Evolutionary conservation across 441 rosid genomes (phyloP).

Genomic region (Croton setiger): DNA sequence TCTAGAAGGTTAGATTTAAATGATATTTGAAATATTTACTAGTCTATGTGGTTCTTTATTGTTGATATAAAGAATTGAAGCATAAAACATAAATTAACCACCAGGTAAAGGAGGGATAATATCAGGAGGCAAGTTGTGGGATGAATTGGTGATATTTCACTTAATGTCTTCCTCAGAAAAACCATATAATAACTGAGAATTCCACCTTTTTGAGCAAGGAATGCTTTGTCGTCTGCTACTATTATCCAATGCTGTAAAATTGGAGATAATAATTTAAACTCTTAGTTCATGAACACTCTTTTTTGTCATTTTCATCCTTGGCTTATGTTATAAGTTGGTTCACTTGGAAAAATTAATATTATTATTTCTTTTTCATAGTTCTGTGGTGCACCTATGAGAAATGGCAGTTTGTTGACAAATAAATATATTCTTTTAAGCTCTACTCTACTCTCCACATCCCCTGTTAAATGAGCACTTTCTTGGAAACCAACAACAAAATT

Average conservation of each 20-base stretch:
- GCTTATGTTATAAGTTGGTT: not conserved
- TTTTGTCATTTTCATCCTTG: not conserved
- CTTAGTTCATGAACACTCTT: not conserved
- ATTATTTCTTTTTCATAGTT: not conserved
- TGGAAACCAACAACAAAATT: not conserved
- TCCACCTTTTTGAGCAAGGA: not conserved
- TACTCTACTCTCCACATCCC: not conserved
- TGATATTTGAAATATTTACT: not conserved
- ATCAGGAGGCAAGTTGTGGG: constrained; percentile 4
- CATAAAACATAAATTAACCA: not conserved
- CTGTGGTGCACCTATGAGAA: not conserved
- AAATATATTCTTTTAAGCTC: constrained; percentile 3
- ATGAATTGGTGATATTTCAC: not conserved
- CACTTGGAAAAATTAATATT: not conserved
- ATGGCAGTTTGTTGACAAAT: not conserved
- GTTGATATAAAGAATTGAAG: not conserved
- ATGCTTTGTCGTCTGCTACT: not conserved
- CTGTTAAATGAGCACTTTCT: not conserved
- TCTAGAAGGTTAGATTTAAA: not conserved
- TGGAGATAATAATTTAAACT: not conserved
- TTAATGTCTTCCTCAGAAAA: not conserved
- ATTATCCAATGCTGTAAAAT: not conserved
- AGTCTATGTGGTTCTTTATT: not conserved
- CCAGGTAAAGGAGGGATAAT: constrained; percentile 1
- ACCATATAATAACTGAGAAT: not conserved